Percentiles rank a stretch among this genome's conserved stretches.
These are phyloP conservation scores for Triadica sebifera DNA, from an alignment of 345 rosid genomes.

Conservation along the genomic window DNA sequence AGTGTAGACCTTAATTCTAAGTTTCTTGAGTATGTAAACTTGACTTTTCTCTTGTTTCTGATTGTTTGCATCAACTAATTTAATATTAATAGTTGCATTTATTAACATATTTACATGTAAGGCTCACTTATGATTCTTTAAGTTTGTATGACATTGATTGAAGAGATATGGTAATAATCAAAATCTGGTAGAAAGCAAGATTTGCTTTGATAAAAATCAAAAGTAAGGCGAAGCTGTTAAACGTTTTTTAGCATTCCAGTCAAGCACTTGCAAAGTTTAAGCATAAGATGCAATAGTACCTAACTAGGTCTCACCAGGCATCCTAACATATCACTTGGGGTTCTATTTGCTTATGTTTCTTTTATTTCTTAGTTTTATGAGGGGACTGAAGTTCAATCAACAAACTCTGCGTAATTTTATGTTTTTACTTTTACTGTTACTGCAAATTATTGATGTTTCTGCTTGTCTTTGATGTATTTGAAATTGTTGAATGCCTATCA, in stretches of 20 bases:
- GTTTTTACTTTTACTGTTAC: neutral
- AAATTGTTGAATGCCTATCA: neutral
- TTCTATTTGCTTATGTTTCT: neutral
- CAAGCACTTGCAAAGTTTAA: neutral
- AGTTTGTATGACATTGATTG: too few species aligned
- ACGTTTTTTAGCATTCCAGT: neutral
- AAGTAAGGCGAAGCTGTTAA: too few species aligned
- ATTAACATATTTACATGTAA: too few species aligned
- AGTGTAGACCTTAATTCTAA: too few species aligned
- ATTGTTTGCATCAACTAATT: too few species aligned
- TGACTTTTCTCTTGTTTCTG: too few species aligned
- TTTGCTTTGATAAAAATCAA: too few species aligned
- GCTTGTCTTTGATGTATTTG: neutral
- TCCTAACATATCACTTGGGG: neutral
- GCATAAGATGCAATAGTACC: neutral
- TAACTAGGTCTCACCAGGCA: neutral
- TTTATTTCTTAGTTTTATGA: neutral
- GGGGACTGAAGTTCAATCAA: neutral
- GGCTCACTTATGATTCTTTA: too few species aligned
- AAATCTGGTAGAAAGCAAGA: too few species aligned
- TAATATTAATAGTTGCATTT: too few species aligned
- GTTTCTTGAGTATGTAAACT: too few species aligned
- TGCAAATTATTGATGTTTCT: neutral
- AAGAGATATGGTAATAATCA: too few species aligned
- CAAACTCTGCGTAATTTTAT: neutral